phyloP scores from a whole-genome alignment of 2,329 filamentous ascomycete genomes.

The Curvularia eragrostidis region DNA sequence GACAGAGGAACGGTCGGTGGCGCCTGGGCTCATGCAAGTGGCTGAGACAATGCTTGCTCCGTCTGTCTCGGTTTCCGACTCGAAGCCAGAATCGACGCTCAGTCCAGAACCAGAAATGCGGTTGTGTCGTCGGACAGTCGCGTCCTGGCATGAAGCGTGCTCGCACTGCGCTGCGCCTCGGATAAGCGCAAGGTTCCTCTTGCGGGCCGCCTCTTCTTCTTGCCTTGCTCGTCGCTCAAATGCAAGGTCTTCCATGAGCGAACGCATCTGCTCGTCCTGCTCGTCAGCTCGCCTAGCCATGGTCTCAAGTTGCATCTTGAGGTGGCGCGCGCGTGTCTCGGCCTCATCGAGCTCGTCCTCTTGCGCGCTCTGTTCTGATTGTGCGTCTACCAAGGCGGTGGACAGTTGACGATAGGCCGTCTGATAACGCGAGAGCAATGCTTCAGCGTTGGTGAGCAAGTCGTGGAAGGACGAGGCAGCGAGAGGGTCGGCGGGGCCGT shows the following conservation, averaged over 20 bases:
- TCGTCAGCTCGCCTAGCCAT: conserved; percentile 63
- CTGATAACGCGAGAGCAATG: conserved; percentile 62
- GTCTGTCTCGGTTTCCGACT: conserved; percentile 63
- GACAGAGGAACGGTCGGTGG: conserved; percentile 44
- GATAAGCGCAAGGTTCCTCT: conserved; percentile 40
- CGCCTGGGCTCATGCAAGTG: conserved; percentile 47
- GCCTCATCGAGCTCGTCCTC: conserved; percentile 68
- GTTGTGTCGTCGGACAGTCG: conserved; percentile 36
- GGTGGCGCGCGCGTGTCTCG: conserved; percentile 62
- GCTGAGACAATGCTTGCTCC: conserved; percentile 51
- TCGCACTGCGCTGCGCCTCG: conserved; percentile 28
- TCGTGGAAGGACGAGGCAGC: conserved; percentile 63
- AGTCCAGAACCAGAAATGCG: conserved; percentile 46
- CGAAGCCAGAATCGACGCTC: conserved; percentile 64
- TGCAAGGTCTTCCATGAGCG: conserved; percentile 43
- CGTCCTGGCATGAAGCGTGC: conserved; percentile 26
- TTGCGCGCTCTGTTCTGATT: conserved; percentile 63
- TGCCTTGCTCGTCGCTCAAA: conserved; percentile 43
- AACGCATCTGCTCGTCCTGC: conserved; percentile 62
- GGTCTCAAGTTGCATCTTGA: conserved; percentile 67
- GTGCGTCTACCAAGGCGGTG: conserved; percentile 55
- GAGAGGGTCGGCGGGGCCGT: conserved; percentile 56
- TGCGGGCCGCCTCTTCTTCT: conserved; percentile 46
- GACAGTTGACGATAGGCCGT: conserved; percentile 59
- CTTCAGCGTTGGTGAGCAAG: conserved; percentile 63